Base-by-base conservation (phyloP, 345 rosid genomes). In the Camelina hispida region DNA sequence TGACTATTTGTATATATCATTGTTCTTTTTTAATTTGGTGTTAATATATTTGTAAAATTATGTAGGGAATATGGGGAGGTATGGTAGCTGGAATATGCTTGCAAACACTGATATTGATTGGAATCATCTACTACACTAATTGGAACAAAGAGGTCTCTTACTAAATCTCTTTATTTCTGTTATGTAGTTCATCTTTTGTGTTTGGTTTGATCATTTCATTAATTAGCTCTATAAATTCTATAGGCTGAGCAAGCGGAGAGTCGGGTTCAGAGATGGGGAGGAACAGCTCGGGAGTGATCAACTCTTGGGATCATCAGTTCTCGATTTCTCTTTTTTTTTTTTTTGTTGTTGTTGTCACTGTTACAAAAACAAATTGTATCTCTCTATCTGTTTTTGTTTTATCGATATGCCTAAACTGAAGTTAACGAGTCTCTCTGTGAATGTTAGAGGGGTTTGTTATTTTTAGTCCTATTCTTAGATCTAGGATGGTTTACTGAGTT, bases 11-110 rank as follows among this genome's bases (percentile, higher is more conserved):
- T 59, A 13, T 23, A 23, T 66, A 15, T n/a, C 54, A 22, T 51
- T 44, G 28, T 42, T 50, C 1, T 3, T 18, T 34, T 37, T 14
- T 0, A 1, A 1, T n/a, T 51, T 68, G 48, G 63, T 61, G 15
- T 35, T 46, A 37, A 71, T 5, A 32, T 7, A 40, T 66, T 16
- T 61, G 0, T 70, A 2, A 8, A 8, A 46, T 2, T 51, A 81
- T 84, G 78, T 85, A 93, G 98, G 98, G 98, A 51, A 85, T 93
- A 57, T 93, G 98, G 98, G 86, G 91, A 25, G 98, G 98, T n/a
- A 89, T 91, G 97, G 87, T 89, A 8, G 96, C 88, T 58, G 98
- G 98, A 52, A 86, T 91, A 34, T 74, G 75, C 50, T 73, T 93
- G 74, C 98, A 93, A 67, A 93, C 96, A 56, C 6, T 88, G 50